Evolutionary conservation across 2,329 filamentous ascomycete genomes (phyloP).

Genomic region (Trichoderma sp.): DNA sequence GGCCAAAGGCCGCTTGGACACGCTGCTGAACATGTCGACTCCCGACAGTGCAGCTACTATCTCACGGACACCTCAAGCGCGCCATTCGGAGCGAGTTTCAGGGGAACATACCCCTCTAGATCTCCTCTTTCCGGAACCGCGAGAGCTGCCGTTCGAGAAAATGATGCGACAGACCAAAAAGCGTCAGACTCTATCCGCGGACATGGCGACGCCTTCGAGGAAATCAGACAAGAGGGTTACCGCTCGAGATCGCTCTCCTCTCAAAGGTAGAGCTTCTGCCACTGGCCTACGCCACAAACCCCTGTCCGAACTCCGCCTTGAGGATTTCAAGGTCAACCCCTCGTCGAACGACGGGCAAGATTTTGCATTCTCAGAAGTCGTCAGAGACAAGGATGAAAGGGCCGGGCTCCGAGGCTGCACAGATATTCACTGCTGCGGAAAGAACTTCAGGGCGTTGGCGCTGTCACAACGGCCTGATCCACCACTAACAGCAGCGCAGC

Average conservation of each 20-base stretch:
- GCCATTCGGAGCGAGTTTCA: neutral
- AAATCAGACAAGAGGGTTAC: conserved; percentile 30
- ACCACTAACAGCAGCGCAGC: conserved; percentile 42
- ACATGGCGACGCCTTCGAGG: conserved; percentile 25
- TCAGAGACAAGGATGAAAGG: conserved; percentile 70
- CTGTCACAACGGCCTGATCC: conserved; percentile 49
- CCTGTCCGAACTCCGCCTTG: conserved; percentile 58
- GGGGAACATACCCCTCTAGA: conserved; percentile 35
- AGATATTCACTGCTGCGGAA: conserved; percentile 74
- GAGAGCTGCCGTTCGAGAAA: conserved; percentile 48
- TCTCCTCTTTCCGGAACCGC: conserved; percentile 44
- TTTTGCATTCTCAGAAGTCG: conserved; percentile 74
- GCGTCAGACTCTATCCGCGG: neutral
- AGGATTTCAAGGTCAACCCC: conserved; percentile 84
- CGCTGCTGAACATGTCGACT: conserved; percentile 40
- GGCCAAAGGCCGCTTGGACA: conserved; percentile 39
- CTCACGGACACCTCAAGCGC: conserved; percentile 33
- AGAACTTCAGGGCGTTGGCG: conserved; percentile 69
- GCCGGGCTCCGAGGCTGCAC: conserved; percentile 74
- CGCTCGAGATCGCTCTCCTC: conserved; percentile 29
- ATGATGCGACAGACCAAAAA: conserved; percentile 23
- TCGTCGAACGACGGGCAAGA: conserved; percentile 68
- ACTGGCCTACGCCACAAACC: conserved; percentile 60
- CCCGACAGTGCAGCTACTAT: conserved; percentile 27
- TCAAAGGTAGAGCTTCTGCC: conserved; percentile 31